These are phyloP conservation scores for Zasmidium cellare DNA, from an alignment of 2,329 filamentous ascomycete species.

Conservation along the genomic window DNA sequence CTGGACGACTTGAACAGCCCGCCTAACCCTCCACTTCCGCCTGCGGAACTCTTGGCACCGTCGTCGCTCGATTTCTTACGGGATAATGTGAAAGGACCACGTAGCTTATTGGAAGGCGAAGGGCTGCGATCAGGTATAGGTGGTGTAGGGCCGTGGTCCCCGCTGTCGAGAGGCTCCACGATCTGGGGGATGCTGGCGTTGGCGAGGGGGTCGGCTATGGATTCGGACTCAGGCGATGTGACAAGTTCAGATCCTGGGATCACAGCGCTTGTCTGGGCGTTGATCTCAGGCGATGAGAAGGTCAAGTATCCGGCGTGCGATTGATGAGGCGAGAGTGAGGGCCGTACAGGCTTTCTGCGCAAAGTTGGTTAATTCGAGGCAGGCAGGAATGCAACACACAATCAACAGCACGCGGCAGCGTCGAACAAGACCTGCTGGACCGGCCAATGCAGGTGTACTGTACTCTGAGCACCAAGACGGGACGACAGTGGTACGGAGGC, in stretches of 20 bases:
- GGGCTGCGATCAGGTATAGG: conserved; percentile 55
- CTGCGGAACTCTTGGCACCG: conserved; percentile 45
- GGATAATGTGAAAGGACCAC: conserved; percentile 63
- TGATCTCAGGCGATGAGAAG: conserved; percentile 48
- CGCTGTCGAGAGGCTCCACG: conserved; percentile 26
- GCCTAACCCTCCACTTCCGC: conserved; percentile 42
- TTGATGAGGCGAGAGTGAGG: conserved; percentile 43
- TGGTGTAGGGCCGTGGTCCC: conserved; percentile 19
- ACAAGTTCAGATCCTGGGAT: conserved; percentile 23
- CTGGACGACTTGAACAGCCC: conserved; percentile 44
- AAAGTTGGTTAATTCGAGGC: conserved; percentile 16
- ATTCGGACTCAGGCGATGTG: conserved; percentile 5
- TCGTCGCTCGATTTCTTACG: conserved; percentile 49
- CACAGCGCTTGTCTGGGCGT: conserved; percentile 29
- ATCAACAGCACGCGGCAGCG: neutral
- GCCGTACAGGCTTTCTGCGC: conserved; percentile 27
- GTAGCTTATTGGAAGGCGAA: conserved; percentile 71
- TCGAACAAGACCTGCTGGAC: conserved; percentile 1
- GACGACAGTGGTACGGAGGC: neutral
- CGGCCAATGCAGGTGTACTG: conserved; percentile 1
- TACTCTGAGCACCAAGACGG: neutral
- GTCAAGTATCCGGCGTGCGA: conserved; percentile 53
- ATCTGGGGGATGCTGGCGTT: conserved; percentile 36
- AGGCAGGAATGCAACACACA: conserved; percentile 3
- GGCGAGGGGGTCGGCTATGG: conserved; percentile 29